These are phyloP conservation scores for Abortiporus biennis DNA, from an alignment of 1,284 basidiomycete genomes.

Conservation along the genomic window DNA sequence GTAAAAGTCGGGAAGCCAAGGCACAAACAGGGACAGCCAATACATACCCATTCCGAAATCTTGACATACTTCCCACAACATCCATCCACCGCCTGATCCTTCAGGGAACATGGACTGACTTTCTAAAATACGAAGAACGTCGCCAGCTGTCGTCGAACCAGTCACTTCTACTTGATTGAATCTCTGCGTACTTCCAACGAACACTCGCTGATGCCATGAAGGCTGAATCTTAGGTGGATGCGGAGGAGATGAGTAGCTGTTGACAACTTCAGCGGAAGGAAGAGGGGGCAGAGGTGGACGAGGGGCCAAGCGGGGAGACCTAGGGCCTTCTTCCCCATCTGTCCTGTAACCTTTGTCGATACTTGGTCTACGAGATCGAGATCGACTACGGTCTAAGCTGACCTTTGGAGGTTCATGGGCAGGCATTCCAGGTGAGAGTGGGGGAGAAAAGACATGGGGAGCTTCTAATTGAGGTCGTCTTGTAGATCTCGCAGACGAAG, in stretches of 20 bases:
- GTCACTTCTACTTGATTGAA: slow-evolving; percentile 66
- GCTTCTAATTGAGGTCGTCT: slow-evolving; percentile 10
- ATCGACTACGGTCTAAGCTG: background rate
- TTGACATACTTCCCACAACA: slow-evolving; percentile 74
- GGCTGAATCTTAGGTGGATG: slow-evolving; percentile 13
- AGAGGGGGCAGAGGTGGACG: slow-evolving; percentile 16
- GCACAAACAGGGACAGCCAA: slow-evolving; percentile 6
- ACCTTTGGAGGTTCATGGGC: background rate
- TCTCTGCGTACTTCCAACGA: slow-evolving; percentile 67
- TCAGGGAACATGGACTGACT: slow-evolving; percentile 54
- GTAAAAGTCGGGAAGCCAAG: slow-evolving; percentile 1
- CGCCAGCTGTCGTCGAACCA: slow-evolving; percentile 53
- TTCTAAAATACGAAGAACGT: slow-evolving; percentile 58
- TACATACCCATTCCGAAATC: slow-evolving; percentile 80
- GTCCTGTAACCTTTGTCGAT: slow-evolving; percentile 11
- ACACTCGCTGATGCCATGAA: slow-evolving; percentile 59
- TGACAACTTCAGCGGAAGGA: slow-evolving; percentile 6
- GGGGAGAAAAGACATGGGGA: slow-evolving; percentile 8
- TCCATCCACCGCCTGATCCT: slow-evolving; percentile 60
- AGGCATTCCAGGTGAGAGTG: slow-evolving; percentile 6
- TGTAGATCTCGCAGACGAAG: slow-evolving; percentile 12
- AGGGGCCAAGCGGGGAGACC: too few species aligned
- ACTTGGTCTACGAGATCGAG: slow-evolving; percentile 20
- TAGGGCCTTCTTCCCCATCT: background rate
- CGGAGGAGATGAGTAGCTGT: too few species aligned